These are phyloP conservation scores for Rhododendron kiyosumense DNA, from an alignment of 148 eudicot species.

Conservation along the genomic window DNA sequence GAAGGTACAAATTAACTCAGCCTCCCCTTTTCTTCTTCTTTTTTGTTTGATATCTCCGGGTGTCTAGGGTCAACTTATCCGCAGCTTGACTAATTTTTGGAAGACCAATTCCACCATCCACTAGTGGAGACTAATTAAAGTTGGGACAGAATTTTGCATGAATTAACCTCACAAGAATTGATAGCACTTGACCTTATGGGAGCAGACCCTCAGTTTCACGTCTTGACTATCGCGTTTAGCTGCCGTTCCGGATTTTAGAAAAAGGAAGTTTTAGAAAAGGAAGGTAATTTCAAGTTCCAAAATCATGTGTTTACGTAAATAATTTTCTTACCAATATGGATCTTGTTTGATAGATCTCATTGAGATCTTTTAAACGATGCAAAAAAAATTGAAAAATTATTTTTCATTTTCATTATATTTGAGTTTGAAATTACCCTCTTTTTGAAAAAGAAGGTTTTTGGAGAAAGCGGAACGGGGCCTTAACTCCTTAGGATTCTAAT, in stretches of 20 bases:
- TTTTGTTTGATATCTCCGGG: not conserved
- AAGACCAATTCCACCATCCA: not conserved
- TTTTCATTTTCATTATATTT: no score
- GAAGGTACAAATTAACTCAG: slow-evolving; percentile 39
- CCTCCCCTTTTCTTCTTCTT: not conserved
- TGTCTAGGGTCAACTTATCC: not conserved
- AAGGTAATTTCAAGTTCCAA: no score
- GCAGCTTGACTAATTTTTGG: not conserved
- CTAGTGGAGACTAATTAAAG: not conserved
- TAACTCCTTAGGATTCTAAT: not conserved
- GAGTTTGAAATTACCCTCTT: no score
- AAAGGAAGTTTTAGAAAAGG: no score
- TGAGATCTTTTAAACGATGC: no score
- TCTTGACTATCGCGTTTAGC: not conserved
- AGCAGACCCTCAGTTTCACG: not conserved
- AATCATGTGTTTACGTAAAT: no score
- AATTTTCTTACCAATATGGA: no score
- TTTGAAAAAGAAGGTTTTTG: no score
- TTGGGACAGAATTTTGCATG: not conserved
- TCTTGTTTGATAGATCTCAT: no score
- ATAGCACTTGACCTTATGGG: not conserved
- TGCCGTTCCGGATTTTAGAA: no score
- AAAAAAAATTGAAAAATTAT: no score
- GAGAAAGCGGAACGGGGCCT: no score
- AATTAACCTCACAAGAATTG: not conserved